phyloP scores from a whole-genome alignment of 1,284 basidiomycete genomes.

The Cystobasidium pallidum region DNA sequence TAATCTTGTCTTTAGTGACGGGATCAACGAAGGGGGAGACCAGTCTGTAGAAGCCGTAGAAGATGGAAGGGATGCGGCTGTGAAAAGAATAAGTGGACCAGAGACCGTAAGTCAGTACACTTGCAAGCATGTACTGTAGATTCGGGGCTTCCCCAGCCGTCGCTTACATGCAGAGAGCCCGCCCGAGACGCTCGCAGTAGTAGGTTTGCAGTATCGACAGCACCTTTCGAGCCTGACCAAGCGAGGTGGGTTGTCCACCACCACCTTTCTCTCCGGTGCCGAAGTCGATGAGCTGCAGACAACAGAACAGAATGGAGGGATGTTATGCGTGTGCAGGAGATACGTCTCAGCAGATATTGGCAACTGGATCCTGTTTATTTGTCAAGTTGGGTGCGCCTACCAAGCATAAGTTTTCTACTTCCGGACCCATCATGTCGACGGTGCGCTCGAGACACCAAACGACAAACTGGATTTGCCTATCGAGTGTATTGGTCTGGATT shows the following conservation, averaged over 20 bases:
- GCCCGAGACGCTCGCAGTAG: slow-evolving; percentile 56
- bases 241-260: slow-evolving; percentile 50
- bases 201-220: slow-evolving; percentile 52
- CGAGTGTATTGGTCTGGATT: slow-evolving; percentile 49
- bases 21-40: slow-evolving; percentile 58
- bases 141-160: too few relatives aligned
- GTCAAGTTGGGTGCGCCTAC: too few relatives aligned
- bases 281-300: slow-evolving; percentile 50
- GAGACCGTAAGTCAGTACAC: neutral
- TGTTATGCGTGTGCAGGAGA: too few relatives aligned
- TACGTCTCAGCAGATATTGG: too few relatives aligned
- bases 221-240: slow-evolving; percentile 51
- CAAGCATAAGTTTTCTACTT: slow-evolving; percentile 54
- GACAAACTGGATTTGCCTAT: slow-evolving; percentile 57
- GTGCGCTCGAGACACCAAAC: slow-evolving; percentile 58
- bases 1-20: slow-evolving; percentile 55
- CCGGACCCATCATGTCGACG: slow-evolving; percentile 57
- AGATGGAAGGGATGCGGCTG: slow-evolving; percentile 31
- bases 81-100: neutral
- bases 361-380: too few relatives aligned
- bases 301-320: neutral
- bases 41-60: slow-evolving; percentile 50
- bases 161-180: slow-evolving; percentile 56
- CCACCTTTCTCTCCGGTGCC: slow-evolving; percentile 48
- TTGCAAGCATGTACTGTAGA: too few relatives aligned